Percentiles rank a stretch among this genome's conserved stretches.
Conservation (phyloP, 176 grass and related monocot genomes). For the Bromus sterilis region DNA sequence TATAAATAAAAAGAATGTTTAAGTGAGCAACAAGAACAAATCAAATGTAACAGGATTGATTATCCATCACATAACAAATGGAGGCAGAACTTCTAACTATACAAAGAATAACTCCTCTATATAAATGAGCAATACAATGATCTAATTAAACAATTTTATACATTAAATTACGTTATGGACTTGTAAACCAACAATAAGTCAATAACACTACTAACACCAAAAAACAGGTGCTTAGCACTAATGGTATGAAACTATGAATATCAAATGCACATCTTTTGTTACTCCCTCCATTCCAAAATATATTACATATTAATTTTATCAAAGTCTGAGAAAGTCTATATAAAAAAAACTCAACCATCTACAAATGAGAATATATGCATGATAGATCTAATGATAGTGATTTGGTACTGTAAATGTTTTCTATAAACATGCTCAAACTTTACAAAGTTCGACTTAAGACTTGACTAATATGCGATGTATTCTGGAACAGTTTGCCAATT, state of each 20-base stretch:
- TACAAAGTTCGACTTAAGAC: neutral
- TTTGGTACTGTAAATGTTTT: neutral
- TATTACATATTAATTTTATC: neutral
- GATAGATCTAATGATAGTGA: neutral
- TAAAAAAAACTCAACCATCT: neutral
- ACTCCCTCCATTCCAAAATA: neutral
- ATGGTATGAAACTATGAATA: neutral
- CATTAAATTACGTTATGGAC: neutral
- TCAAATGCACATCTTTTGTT: neutral
- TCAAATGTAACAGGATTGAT: constrained; percentile 8
- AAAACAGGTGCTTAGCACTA: neutral
- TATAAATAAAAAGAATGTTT: constrained; percentile 4
- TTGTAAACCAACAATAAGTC: neutral
- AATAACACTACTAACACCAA: neutral
- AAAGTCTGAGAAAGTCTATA: neutral
- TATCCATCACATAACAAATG: neutral
- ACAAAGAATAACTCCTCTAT: neutral
- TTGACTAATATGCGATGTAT: neutral
- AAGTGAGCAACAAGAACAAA: constrained; percentile 1
- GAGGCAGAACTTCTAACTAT: constrained; percentile 1
- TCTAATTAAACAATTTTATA: neutral
- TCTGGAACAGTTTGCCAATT: neutral
- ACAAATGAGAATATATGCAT: neutral
- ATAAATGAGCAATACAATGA: neutral
- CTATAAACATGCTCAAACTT: neutral